phyloP scores from a whole-genome alignment of 306 rosid species.

The Dryas alaskensis region DNA sequence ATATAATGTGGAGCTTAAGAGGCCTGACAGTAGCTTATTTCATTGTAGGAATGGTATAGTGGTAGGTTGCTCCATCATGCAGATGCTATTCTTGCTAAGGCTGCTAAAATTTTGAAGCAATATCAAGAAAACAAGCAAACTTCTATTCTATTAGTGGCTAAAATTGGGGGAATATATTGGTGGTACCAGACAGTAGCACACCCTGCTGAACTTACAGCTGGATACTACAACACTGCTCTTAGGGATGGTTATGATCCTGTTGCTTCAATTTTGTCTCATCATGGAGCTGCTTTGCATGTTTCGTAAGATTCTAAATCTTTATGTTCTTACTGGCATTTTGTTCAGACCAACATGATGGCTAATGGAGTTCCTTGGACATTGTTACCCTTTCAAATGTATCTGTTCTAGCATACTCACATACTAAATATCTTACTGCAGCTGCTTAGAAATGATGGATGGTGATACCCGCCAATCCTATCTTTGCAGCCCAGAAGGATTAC shows the following conservation, averaged over 20 bases:
- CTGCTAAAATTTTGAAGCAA: conserved; percentile 33
- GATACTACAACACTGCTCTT: conserved; percentile 35
- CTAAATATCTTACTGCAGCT: conserved; percentile 24
- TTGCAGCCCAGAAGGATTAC: conserved; percentile 41
- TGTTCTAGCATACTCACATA: conserved; percentile 11
- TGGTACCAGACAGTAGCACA: conserved; percentile 34
- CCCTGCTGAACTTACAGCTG: conserved; percentile 42
- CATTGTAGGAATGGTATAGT: conserved; percentile 41
- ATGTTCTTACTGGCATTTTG: background rate
- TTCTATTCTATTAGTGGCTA: conserved; percentile 31
- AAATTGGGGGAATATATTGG: conserved; percentile 43
- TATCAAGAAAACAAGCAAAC: conserved; percentile 22
- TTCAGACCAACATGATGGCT: background rate
- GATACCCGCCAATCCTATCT: conserved; percentile 21
- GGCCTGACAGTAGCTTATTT: conserved; percentile 2
- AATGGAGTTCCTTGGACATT: background rate
- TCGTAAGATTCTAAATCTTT: conserved; percentile 27
- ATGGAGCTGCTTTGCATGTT: conserved; percentile 39
- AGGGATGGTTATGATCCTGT: conserved; percentile 39
- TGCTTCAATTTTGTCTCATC: conserved; percentile 34
- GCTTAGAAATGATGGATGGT: conserved; percentile 38
- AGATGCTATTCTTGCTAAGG: conserved; percentile 40
- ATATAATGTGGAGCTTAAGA: background rate
- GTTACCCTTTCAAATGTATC: background rate
- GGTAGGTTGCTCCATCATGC: conserved; percentile 38